Base-by-base conservation (phyloP, 495 filamentous ascomycete genomes). In the Trichoderma gamsii region DNA sequence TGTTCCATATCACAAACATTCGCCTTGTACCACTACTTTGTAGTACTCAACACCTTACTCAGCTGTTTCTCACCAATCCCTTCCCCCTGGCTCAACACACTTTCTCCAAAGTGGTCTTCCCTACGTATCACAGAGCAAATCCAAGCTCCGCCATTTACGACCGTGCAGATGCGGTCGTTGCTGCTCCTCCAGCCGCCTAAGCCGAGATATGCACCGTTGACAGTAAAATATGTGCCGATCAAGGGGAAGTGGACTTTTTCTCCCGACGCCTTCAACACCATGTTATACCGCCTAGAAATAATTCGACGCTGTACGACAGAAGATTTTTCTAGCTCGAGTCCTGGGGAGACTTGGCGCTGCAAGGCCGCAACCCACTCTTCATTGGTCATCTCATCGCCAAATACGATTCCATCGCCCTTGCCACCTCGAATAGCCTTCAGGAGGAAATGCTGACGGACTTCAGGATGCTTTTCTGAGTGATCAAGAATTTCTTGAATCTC, bases 361-460 rank as follows among this genome's bases (percentile, higher is more conserved):
- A 71, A 25, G 12, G 61, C 41, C 6, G 15, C 8, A 3, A 46
- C 2, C 69, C 69, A 71, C 67, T 69, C 69, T 70, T 69, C 69
- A 41, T 23, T 11, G 15, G 7, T 4, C 66, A 82, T 35, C 23
- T 81, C 71, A 32, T 77, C 75, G 2, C 81, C 80, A 68, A 83
- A 78, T 0, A 80, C 21, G 29, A 83, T 83, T 0, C 80, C 81
- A 9, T 75, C 78, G 0, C 81, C 79, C 43, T 77, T 76, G 0
- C 79, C 81, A 5, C 74, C 69, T 35, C 76, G 70, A 43, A 75
- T 77, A 0, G 77, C 78, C 59, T 83, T 83, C 6, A 82, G 66
- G 11, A 82, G 44, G 65, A 74, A 82, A 9, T 74, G 68, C 15
- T 79, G 51, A 41, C 76, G 72, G 56, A 73, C 12, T 27, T 41